A percentile compares a stretch with the other conserved stretches of the same genome.
Conservation (phyloP, 306 rosid genomes). For the Oemleria cerasiformis region DNA sequence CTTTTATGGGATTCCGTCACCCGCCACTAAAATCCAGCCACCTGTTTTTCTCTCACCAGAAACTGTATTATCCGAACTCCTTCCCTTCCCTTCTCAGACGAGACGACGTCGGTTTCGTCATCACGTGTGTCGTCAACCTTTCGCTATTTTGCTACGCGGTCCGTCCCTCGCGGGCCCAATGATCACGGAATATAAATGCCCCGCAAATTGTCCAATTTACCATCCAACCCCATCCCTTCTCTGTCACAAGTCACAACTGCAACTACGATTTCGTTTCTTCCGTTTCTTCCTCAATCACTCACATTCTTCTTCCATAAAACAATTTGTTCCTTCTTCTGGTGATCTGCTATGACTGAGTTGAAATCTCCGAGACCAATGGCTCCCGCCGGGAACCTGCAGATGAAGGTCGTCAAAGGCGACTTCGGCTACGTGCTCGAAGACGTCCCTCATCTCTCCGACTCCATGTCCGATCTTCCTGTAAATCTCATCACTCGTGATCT, state of each 20-base stretch:
- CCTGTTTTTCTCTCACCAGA: slow-evolving; percentile 3
- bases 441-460: slow-evolving; percentile 45
- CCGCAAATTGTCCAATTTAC: background rate
- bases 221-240: background rate
- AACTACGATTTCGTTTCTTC: no score
- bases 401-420: slow-evolving; percentile 34
- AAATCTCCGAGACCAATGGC: slow-evolving; percentile 2
- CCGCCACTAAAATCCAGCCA: slow-evolving; percentile 11
- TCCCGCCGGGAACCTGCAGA: slow-evolving; percentile 8
- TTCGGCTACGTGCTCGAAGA: slow-evolving; percentile 49
- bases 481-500: background rate
- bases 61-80: background rate
- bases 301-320: background rate
- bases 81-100: no score
- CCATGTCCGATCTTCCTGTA: slow-evolving; percentile 40
- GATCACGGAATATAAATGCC: background rate
- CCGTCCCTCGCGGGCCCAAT: background rate
- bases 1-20: no score
- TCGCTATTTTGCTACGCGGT: background rate
- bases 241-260: no score
- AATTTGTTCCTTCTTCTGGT: background rate
- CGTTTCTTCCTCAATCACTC: background rate
- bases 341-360: background rate
- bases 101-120: background rate
- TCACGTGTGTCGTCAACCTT: background rate